A percentile compares a stretch with the other conserved stretches of the same genome.
These are phyloP conservation scores for Dichotomopilus funicola DNA, from an alignment of 2,329 filamentous ascomycete species.

Conservation along the genomic window DNA sequence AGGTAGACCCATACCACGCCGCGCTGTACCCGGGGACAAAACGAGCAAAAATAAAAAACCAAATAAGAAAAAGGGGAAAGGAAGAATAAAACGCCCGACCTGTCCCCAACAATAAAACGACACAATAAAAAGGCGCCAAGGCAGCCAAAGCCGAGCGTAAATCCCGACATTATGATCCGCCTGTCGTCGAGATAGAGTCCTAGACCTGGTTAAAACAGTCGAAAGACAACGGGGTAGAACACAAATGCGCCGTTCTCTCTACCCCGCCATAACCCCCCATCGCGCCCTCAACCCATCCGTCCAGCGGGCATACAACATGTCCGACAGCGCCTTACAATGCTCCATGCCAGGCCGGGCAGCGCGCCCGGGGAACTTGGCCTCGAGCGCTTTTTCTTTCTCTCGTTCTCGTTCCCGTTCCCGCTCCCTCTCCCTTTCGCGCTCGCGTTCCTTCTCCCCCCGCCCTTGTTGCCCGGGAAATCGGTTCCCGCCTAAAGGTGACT, in stretches of 20 bases:
- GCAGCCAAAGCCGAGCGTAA: too few relatives aligned
- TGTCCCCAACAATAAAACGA: too few relatives aligned
- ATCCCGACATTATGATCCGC: too few relatives aligned
- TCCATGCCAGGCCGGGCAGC: slow-evolving; percentile 69
- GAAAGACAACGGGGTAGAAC: too few relatives aligned
- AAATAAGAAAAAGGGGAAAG: too few relatives aligned
- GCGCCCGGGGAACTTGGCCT: slow-evolving; percentile 50
- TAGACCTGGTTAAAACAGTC: too few relatives aligned
- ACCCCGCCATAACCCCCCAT: slow-evolving; percentile 47
- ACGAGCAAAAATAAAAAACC: too few relatives aligned
- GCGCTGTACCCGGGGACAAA: too few relatives aligned
- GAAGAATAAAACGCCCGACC: too few relatives aligned
- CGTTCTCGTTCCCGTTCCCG: slow-evolving; percentile 38
- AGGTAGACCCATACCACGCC: too few relatives aligned
- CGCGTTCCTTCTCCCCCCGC: slow-evolving; percentile 39
- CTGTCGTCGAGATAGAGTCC: too few relatives aligned
- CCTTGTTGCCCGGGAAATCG: slow-evolving; percentile 28
- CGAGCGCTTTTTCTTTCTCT: slow-evolving; percentile 31
- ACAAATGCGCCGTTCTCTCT: not conserved
- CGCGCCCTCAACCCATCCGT: slow-evolving; percentile 70
- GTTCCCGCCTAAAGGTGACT: slow-evolving; percentile 31
- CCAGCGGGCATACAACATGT: slow-evolving; percentile 89
- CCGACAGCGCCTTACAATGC: slow-evolving; percentile 80
- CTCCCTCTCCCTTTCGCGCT: slow-evolving; percentile 37
- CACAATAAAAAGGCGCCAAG: too few relatives aligned